Base-by-base conservation (phyloP, 2,329 filamentous ascomycete species). In the Alternaria sp. region DNA sequence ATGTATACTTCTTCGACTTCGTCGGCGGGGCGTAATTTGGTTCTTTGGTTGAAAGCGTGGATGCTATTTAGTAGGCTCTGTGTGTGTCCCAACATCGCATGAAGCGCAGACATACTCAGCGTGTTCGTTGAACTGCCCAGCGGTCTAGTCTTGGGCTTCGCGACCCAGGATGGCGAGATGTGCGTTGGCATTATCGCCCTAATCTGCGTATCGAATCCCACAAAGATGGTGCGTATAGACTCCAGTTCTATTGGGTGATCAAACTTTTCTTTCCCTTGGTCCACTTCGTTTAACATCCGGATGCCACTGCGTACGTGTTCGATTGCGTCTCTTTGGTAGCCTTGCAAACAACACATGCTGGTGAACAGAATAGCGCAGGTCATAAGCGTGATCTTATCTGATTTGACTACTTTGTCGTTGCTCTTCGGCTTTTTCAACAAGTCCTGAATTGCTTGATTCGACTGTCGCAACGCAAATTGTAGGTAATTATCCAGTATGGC, bases 301-400 rank as follows among this genome's bases (percentile, higher is more conserved):
- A 79, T 64, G 3, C 76, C 77, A 25, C 73, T 74, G 3, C 74
- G 70, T 12, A 77, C 59, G 57, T 79, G 76, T 25, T 73, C 68
- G 1, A 78, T 57, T 8, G 75, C 76, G 5, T 67, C 66, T 30
- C 52, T 62, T 26, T 76, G 72, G 40, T 79, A 74, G 9, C 75
- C 74, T 60, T 79, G 75, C 4, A 79, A 68, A 45, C 74, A 76
- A 12, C 73, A 71, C 62, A 78, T 69, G 56, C 68, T 77, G 54
- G 70, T 68, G 60, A 78, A 78, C 2, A 79, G 57, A 7, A 79
- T 64, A 45, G 72, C 74, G 21, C 68, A 73, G 21, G 75, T 74
- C 72, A 79, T 73, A 26, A 77, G 55, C 19, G 72, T 74, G 19
- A 77, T 59, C 56, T 69, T 78, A 11, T 77, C 69, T 7, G 59